Conservation (phyloP, 345 rosid genomes). For the Heritiera littoralis region DNA sequence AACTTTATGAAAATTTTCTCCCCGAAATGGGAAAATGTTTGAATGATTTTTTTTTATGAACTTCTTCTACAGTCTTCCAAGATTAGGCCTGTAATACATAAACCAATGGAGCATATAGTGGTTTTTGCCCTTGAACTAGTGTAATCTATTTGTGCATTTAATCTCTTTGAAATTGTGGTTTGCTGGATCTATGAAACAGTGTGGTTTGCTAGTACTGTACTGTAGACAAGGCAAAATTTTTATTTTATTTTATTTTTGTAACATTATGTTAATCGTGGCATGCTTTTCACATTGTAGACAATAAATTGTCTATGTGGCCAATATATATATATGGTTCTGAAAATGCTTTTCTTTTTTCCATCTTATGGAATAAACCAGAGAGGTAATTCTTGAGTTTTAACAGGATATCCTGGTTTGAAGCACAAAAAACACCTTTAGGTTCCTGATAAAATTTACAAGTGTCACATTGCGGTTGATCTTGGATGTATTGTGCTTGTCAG, state of each 20-base stretch:
- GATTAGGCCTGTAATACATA: not conserved
- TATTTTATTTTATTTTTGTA: not conserved
- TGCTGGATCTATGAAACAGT: not conserved
- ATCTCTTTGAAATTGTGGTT: not conserved
- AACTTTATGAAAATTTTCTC: not conserved
- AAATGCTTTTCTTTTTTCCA: not conserved
- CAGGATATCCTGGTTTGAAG: not conserved
- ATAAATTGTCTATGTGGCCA: not conserved
- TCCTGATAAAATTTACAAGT: not conserved
- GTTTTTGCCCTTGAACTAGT: not conserved
- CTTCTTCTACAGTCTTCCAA: not conserved
- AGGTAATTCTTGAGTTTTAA: not conserved
- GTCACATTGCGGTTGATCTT: not conserved
- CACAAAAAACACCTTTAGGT: not conserved
- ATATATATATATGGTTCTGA: not conserved
- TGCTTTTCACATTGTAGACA: not conserved
- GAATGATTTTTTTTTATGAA: not conserved
- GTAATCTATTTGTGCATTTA: not conserved
- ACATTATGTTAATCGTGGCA: not conserved
- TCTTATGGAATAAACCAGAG: not conserved
- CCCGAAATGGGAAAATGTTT: not conserved
- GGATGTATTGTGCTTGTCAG: constrained; percentile 32
- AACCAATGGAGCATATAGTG: not conserved
- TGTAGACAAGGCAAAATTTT: not conserved
- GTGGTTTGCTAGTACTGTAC: not conserved